Conservation (phyloP, 1,284 basidiomycete species). For the Marasmius sp. region DNA sequence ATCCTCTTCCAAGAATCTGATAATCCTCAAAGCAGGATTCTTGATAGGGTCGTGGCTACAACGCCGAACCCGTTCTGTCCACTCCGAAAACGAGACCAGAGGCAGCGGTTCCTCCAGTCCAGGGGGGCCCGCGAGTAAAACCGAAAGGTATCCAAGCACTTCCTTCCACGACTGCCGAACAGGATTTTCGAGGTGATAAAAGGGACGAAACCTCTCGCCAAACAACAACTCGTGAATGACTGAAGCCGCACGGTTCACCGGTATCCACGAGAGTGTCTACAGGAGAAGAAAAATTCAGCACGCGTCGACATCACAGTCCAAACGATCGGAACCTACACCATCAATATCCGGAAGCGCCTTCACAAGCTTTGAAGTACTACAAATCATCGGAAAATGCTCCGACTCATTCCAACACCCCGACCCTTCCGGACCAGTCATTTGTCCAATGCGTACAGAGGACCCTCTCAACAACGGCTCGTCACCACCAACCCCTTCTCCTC, state of each 20-base stretch:
- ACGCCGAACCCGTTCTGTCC: constrained; percentile 26
- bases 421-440: constrained; percentile 33
- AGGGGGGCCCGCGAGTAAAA: constrained; percentile 19
- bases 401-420: constrained; percentile 36
- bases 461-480: constrained; percentile 20
- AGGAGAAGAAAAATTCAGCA: background rate
- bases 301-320: background rate
- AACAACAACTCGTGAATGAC: constrained; percentile 22
- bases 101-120: constrained; percentile 16
- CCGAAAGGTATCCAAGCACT: constrained; percentile 25
- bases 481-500: too few species aligned
- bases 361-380: constrained; percentile 28
- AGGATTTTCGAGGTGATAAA: constrained; percentile 22
- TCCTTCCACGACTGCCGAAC: constrained; percentile 23
- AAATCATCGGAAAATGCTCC: constrained; percentile 36
- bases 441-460: constrained; percentile 33
- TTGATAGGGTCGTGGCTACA: constrained; percentile 22
- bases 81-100: constrained; percentile 25
- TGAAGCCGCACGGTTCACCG: constrained; percentile 20
- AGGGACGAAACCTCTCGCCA: constrained; percentile 11
- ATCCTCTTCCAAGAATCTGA: constrained; percentile 33
- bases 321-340: constrained; percentile 26
- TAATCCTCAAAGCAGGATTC: constrained; percentile 30
- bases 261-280: constrained; percentile 29
- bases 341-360: constrained; percentile 27